Conservation (phyloP, 331 rosid genomes). For the Erythrophleum ivorense region DNA sequence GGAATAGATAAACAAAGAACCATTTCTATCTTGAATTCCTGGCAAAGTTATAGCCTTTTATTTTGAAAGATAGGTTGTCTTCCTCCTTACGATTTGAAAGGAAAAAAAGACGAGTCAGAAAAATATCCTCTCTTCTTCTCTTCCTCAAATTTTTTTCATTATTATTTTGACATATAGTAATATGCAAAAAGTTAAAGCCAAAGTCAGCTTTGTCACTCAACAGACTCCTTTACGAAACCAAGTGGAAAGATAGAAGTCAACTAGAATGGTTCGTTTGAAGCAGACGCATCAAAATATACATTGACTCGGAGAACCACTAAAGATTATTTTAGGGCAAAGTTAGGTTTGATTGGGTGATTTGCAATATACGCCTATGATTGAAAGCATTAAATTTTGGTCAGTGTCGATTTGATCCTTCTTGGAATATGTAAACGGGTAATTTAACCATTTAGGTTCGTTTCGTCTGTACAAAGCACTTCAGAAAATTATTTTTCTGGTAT, state of each 20-base stretch:
- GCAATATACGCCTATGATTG: slow-evolving; percentile 35
- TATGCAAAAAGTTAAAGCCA: slow-evolving; percentile 18
- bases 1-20: background rate
- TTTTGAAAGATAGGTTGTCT: background rate
- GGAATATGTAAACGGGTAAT: slow-evolving; percentile 21
- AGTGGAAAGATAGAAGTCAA: slow-evolving; percentile 41
- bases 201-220: slow-evolving; percentile 30
- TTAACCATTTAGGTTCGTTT: slow-evolving; percentile 16
- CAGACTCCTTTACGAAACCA: slow-evolving; percentile 20
- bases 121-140: background rate
- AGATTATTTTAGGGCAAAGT: slow-evolving; percentile 25
- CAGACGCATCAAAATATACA: slow-evolving; percentile 31
- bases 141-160: background rate
- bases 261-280: slow-evolving; percentile 28
- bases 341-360: slow-evolving; percentile 43
- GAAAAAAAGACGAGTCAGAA: background rate
- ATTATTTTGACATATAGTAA: background rate
- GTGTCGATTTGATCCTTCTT: background rate
- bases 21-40: slow-evolving; percentile 39
- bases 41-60: slow-evolving; percentile 29
- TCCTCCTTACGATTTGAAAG: background rate
- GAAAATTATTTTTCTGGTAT: slow-evolving; percentile 1
- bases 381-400: slow-evolving; percentile 21
- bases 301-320: slow-evolving; percentile 33
- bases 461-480: slow-evolving; percentile 1